Evolutionary conservation across 441 rosid genomes (phyloP).

Genomic region (Metrosideros polymorpha): DNA sequence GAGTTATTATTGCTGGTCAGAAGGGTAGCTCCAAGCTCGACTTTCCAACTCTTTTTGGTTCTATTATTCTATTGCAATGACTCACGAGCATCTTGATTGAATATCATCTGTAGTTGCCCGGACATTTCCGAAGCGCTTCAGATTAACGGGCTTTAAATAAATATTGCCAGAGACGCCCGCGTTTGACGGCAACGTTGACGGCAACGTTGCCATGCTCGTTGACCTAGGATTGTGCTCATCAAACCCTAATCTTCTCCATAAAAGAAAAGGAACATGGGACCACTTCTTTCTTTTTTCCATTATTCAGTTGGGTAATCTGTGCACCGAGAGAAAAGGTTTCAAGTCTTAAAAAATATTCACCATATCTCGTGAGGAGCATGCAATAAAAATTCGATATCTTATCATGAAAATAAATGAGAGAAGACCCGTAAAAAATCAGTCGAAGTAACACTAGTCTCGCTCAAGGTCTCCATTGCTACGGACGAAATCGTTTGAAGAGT

Average conservation of each 20-base stretch:
- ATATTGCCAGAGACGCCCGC: neutral
- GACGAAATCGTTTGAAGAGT: neutral
- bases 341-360: too few relatives aligned
- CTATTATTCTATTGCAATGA: neutral
- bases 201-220: neutral
- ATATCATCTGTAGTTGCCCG: neutral
- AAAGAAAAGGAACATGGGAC: neutral
- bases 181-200: neutral
- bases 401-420: neutral
- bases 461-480: neutral
- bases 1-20: neutral
- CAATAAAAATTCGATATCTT: neutral
- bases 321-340: neutral
- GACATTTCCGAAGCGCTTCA: neutral
- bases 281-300: neutral
- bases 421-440: neutral
- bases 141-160: neutral
- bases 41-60: neutral
- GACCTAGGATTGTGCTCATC: neutral
- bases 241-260: neutral
- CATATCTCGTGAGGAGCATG: rapidly evolving
- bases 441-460: neutral
- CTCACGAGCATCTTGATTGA: neutral
- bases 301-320: neutral
- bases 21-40: neutral